Base-by-base conservation (phyloP, 331 rosid species). In the Quercus tomentella region DNA sequence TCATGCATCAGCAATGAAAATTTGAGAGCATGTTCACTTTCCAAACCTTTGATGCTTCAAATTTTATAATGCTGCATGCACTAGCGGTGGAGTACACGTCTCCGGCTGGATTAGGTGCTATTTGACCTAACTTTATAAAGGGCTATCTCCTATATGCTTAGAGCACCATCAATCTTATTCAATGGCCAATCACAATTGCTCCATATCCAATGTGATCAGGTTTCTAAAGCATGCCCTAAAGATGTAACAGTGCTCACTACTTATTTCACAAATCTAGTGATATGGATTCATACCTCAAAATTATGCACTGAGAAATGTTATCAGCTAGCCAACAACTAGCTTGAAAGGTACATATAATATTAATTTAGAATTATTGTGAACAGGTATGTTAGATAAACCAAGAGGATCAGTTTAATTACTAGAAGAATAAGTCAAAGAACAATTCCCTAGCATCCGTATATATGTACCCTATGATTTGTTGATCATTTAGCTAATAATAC, bases 1-100 rank as follows among this genome's bases (percentile, higher is more conserved):
- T 67, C 74, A 81, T 62, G 82, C 79, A 72, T 79, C 76, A 76
- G 79, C 82, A 65, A 18, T 75, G 75, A 79, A 77, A 52, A 70
- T 75, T 63, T 74, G 74, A 60, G 75, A 37, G 81, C 78, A 79
- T 41, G 72, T 25, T 84, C 72, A 81, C 69, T 76, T 62, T 73
- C 82, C 71, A 79, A 78, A 78, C 51, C 73, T 37, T 77, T 23
- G 80, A 75, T 68, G 65, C 66, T 82, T 57, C 17, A 54, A 74
- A 35, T 26, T 6, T 37, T 18, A 23, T 81, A 72, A 65, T 56
- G 79, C 74, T 69, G 66, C 83, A 55, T 74, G 79, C 63, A 81
- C 37, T 30, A 67, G 56, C 80, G 85, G 87, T 81, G 77, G 75
- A 69, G 79, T 79, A 17, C 85, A 87, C 88, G 88, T 68, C 76